Conservation (phyloP, 331 rosid genomes). For the Phaseolus coccineus region DNA sequence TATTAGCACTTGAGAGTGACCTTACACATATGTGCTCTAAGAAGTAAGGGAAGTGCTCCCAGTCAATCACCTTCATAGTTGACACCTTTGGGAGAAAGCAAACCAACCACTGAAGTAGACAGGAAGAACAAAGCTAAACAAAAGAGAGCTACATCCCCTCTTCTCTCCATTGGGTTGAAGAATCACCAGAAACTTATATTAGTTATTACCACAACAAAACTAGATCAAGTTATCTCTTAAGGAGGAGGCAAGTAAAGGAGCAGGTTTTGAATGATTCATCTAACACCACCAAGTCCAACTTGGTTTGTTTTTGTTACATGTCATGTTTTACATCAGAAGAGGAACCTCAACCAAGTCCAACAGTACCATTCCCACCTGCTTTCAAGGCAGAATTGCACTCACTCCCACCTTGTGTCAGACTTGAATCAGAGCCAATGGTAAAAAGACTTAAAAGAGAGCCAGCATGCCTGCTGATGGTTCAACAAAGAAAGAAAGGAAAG, state of each 20-base stretch:
- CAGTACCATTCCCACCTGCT: slow-evolving; percentile 38
- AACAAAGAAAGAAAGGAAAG: slow-evolving; percentile 55
- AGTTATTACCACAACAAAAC: slow-evolving; percentile 24
- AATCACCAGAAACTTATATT: slow-evolving; percentile 26
- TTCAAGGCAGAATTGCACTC: slow-evolving; percentile 53
- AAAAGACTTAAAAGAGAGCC: slow-evolving; percentile 48
- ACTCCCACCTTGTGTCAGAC: slow-evolving; percentile 61
- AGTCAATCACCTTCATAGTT: slow-evolving; percentile 78
- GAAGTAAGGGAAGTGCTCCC: slow-evolving; percentile 21
- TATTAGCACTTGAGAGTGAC: not conserved
- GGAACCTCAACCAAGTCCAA: slow-evolving; percentile 34
- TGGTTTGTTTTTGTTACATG: slow-evolving; percentile 49
- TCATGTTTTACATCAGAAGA: slow-evolving; percentile 52
- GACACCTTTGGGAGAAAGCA: slow-evolving; percentile 85
- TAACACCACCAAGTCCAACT: slow-evolving; percentile 52
- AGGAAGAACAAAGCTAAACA: slow-evolving; percentile 57
- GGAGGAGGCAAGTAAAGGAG: slow-evolving; percentile 37
- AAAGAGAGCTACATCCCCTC: slow-evolving; percentile 40
- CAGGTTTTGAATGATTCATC: slow-evolving; percentile 60
- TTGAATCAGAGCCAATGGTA: slow-evolving; percentile 47
- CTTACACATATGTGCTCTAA: not conserved
- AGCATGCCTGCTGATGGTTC: slow-evolving; percentile 63
- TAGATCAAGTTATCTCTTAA: slow-evolving; percentile 36
- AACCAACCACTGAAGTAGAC: slow-evolving; percentile 57
- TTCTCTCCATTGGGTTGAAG: slow-evolving; percentile 59